Base-by-base conservation (phyloP, 805 yeast genomes). In the Candida yuanshanica region DNA sequence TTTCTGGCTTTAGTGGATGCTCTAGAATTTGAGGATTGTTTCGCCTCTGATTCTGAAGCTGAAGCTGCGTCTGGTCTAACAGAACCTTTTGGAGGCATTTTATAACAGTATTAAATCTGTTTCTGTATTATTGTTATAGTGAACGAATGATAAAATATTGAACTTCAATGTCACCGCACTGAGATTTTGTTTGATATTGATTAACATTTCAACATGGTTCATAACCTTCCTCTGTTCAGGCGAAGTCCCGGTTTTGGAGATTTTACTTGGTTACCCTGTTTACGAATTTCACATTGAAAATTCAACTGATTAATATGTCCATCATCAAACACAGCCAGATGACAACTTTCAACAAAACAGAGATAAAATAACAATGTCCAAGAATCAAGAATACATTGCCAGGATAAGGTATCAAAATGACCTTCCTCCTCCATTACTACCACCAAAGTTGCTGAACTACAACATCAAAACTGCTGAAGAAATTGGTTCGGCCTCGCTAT, bases 401-500 rank as follows among this genome's bases (percentile, higher is more conserved):
- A 82, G 83, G 51, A 77, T 84, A 40, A 75, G 95, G 56, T 91
- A 89, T 62, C 77, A 77, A 44, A 93, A 93, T 60, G 84, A 79
- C 54, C 70, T 93, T 20, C 99, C 99, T 6, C 90, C 96, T 2
- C 98, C 98, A 9, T 83, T 91, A 20, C 72, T 93, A 46, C 88
- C 95, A 35, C 97, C 99, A 23, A 87, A 84, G 59, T 72, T 90
- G 42, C 62, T 93, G 39, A 75, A 79, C 37, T 75, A 80, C 49
- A 59, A 64, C 27, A 53, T 44, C 5, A 51, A 48, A 43, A 66
- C 62, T 22, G 51, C 70, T 54, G 74, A 74, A 38, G 58, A 65
- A 14, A 66, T 72, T 29, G 70, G 72, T 25, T 68, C 81, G 1
- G 63, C 84, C 4, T 65, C 70, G 40, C 69, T 87, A 41, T 65